Evolutionary conservation across 495 filamentous ascomycete species (phyloP).

Genomic region (Aspergillus leporis): DNA sequence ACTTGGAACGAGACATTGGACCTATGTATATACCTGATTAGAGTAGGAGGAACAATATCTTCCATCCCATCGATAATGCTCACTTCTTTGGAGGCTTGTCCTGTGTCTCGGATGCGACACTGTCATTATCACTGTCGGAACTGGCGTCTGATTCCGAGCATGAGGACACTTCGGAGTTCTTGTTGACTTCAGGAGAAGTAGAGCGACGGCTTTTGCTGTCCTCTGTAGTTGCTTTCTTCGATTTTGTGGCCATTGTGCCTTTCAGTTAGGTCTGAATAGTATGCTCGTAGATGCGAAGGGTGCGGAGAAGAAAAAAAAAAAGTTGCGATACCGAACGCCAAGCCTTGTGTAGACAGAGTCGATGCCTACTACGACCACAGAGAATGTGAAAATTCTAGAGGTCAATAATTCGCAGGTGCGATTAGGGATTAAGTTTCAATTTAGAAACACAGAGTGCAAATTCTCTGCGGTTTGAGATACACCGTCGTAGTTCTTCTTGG

Average conservation of each 20-base stretch:
- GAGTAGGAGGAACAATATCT: not conserved
- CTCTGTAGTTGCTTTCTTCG: constrained; percentile 19
- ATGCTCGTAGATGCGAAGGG: constrained; percentile 1
- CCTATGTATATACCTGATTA: constrained; percentile 12
- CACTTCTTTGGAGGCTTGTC: constrained; percentile 28
- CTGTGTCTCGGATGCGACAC: constrained; percentile 23
- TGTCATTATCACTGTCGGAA: constrained; percentile 35
- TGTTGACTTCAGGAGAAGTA: constrained; percentile 30
- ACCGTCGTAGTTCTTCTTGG: constrained; percentile 8
- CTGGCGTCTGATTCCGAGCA: constrained; percentile 32
- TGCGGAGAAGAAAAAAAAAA: constrained; percentile 2
- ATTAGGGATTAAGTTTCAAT: not conserved
- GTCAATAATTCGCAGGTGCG: not conserved
- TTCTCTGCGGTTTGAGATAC: constrained; percentile 12
- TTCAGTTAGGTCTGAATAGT: not conserved
- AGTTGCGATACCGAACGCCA: constrained; percentile 10
- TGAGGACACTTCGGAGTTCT: constrained; percentile 26
- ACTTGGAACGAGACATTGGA: constrained; percentile 24
- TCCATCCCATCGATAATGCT: not conserved
- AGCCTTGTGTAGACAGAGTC: not conserved
- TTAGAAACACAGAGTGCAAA: not conserved
- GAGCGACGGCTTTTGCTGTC: constrained; percentile 34
- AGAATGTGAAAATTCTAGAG: not conserved
- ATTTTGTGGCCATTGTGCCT: constrained; percentile 33
- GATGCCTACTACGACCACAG: not conserved